A percentile compares a stretch with the other conserved stretches of the same genome.
Evolutionary conservation across 176 grass and related monocot species (phyloP).

Genomic region (Phragmites australis): DNA sequence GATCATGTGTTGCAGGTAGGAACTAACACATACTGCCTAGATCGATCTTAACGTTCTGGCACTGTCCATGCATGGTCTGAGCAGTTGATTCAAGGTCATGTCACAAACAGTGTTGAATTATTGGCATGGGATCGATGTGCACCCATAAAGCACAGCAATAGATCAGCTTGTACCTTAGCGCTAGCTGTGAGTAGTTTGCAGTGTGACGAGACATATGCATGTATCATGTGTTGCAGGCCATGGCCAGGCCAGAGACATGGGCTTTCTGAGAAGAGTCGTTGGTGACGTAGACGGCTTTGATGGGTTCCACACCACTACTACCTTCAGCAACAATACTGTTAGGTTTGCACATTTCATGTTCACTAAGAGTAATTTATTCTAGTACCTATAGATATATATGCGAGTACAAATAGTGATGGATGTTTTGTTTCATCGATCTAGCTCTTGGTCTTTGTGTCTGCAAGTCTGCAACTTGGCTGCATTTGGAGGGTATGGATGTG

Average conservation of each 20-base stretch:
- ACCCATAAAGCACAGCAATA: slow-evolving; percentile 37
- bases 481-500: slow-evolving; percentile 37
- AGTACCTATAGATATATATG: background rate
- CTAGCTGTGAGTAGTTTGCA: background rate
- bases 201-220: slow-evolving; percentile 34
- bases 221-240: slow-evolving; percentile 46
- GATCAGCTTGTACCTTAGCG: background rate
- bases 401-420: background rate
- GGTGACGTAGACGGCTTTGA: slow-evolving; percentile 41
- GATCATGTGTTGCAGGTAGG: slow-evolving; percentile 63
- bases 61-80: slow-evolving; percentile 6
- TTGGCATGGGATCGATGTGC: slow-evolving; percentile 27
- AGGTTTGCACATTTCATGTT: slow-evolving; percentile 23
- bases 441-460: slow-evolving; percentile 29
- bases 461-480: slow-evolving; percentile 30
- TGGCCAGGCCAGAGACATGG: slow-evolving; percentile 51
- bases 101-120: slow-evolving; percentile 41
- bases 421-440: slow-evolving; percentile 38
- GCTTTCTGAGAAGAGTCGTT: slow-evolving; percentile 35
- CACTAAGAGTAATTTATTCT: background rate
- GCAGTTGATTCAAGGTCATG: slow-evolving; percentile 30
- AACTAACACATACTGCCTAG: slow-evolving; percentile 37
- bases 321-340: slow-evolving; percentile 22
- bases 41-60: slow-evolving; percentile 24
- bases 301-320: slow-evolving; percentile 37